phyloP scores from a whole-genome alignment of 441 rosid species.

The Erysimum pusillum region DNA sequence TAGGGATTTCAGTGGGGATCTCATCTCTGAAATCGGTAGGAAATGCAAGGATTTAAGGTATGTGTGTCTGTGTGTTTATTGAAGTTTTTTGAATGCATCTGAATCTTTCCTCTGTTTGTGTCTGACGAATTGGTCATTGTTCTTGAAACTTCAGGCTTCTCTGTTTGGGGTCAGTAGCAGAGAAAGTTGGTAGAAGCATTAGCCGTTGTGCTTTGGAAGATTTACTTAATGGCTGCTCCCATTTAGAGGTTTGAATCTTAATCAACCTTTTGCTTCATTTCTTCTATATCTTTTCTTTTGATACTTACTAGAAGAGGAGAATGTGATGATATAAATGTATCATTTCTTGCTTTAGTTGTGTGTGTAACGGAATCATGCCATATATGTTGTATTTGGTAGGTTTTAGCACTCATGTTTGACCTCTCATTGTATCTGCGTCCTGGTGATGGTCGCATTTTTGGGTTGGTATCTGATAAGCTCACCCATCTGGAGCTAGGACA shows the following conservation, averaged over 20 bases:
- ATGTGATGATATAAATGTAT: slow-evolving; percentile 5
- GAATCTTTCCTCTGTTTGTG: slow-evolving; percentile 12
- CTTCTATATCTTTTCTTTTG: background rate
- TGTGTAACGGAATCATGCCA: slow-evolving; percentile 1
- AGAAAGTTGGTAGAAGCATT: slow-evolving; percentile 76
- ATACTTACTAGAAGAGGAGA: background rate
- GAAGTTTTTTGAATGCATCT: background rate
- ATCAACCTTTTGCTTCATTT: no score
- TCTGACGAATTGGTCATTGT: slow-evolving; percentile 11
- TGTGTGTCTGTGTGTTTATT: background rate
- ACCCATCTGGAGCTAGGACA: slow-evolving; percentile 86
- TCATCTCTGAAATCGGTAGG: slow-evolving; percentile 80
- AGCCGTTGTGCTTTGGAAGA: slow-evolving; percentile 79
- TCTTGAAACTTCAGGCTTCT: slow-evolving; percentile 59
- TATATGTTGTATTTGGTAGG: slow-evolving; percentile 54
- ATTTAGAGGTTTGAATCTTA: slow-evolving; percentile 77
- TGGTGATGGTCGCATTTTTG: slow-evolving; percentile 71
- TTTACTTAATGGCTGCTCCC: slow-evolving; percentile 77
- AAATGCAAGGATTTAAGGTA: slow-evolving; percentile 77
- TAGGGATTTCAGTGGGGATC: slow-evolving; percentile 74
- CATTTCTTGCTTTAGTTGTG: background rate
- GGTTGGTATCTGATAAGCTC: slow-evolving; percentile 76
- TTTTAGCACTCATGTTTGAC: slow-evolving; percentile 79
- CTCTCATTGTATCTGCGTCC: slow-evolving; percentile 73
- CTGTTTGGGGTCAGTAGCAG: slow-evolving; percentile 85